Conservation (phyloP, 305 asterid genomes). For the Fraxinus xanthoxyloides region DNA sequence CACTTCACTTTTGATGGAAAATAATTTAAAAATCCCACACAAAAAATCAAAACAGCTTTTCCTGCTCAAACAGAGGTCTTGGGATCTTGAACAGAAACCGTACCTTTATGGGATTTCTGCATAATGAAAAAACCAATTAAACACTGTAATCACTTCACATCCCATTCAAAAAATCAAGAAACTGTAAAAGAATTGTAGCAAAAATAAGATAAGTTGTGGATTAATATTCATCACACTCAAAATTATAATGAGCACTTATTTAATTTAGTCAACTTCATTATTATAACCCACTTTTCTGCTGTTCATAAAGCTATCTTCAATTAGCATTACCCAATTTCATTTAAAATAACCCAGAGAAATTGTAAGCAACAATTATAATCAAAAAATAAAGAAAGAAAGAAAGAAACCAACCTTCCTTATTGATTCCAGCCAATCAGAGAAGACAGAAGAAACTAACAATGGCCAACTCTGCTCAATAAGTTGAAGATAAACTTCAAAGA, state of each 20-base stretch:
- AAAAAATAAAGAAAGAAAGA: constrained; percentile 11
- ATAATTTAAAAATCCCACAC: not conserved
- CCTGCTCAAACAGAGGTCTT: constrained; percentile 5
- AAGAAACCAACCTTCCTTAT: constrained; percentile 19
- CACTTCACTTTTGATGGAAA: not conserved
- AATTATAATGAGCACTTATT: constrained; percentile 41
- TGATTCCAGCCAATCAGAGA: constrained; percentile 27
- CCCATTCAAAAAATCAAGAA: constrained; percentile 18
- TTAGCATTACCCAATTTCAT: constrained; percentile 24
- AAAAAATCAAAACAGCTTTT: not conserved
- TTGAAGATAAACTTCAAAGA: not conserved
- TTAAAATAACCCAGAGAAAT: constrained; percentile 11
- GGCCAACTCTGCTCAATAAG: not conserved
- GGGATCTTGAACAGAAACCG: constrained; percentile 24
- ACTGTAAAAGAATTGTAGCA: constrained; percentile 18
- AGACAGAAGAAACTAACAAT: not conserved
- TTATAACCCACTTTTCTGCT: constrained; percentile 38
- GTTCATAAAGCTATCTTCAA: constrained; percentile 20
- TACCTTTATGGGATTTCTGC: constrained; percentile 42
- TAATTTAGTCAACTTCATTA: constrained; percentile 42
- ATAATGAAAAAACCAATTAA: constrained; percentile 4
- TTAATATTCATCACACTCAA: constrained; percentile 20
- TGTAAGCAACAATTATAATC: constrained; percentile 19
- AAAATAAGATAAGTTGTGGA: constrained; percentile 22
- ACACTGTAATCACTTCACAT: not conserved